Conservation (phyloP, 2,329 filamentous ascomycete species). For the Pseudogymnoascus sp. region DNA sequence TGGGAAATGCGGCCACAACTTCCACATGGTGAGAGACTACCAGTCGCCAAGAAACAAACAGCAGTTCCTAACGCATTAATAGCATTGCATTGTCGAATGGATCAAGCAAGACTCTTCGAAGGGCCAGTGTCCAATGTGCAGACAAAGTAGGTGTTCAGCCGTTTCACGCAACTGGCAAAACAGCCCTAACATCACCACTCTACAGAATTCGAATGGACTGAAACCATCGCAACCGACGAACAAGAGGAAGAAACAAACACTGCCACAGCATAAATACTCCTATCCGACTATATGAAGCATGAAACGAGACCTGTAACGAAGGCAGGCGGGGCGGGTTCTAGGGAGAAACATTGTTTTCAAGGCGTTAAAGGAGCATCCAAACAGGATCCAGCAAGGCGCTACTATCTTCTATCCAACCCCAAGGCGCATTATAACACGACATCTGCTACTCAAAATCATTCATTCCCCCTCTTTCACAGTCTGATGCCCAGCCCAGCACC, state of each 20-base stretch:
- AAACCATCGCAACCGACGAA: slow-evolving; percentile 13
- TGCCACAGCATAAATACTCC: not conserved
- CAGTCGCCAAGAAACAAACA: not conserved
- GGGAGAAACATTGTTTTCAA: not conserved
- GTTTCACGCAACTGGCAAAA: slow-evolving; percentile 13
- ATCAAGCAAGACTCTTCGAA: slow-evolving; percentile 90
- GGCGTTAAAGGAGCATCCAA: not conserved
- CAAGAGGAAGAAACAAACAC: slow-evolving; percentile 1
- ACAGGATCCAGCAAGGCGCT: not conserved
- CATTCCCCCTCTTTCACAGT: not conserved
- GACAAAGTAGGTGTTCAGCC: slow-evolving; percentile 61
- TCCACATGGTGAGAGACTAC: slow-evolving; percentile 70
- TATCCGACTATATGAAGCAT: not conserved
- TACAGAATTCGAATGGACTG: slow-evolving; percentile 45
- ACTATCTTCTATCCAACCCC: not conserved
- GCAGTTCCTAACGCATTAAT: not conserved
- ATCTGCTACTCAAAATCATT: not conserved
- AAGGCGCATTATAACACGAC: slow-evolving; percentile 2
- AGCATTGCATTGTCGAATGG: slow-evolving; percentile 97
- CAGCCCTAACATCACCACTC: slow-evolving; percentile 11
- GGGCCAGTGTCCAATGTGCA: slow-evolving; percentile 95
- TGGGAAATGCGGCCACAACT: slow-evolving; percentile 94
- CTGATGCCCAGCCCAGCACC: not conserved
- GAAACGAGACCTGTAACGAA: not conserved
- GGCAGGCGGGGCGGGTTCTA: not conserved